These are phyloP conservation scores for Pichia sp. DNA, from an alignment of 1,139 yeast genomes.

Conservation along the genomic window DNA sequence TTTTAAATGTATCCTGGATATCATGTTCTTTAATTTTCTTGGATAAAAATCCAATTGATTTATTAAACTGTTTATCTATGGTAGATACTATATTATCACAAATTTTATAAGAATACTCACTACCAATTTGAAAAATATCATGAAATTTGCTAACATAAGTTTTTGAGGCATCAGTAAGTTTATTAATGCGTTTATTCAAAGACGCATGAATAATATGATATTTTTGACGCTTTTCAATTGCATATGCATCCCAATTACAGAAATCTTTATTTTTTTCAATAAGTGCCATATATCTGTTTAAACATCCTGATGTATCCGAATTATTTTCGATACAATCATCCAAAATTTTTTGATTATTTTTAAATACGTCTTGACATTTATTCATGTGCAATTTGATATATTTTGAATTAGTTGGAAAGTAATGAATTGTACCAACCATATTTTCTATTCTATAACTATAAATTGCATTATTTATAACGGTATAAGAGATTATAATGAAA, in stretches of 20 bases:
- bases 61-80: not conserved
- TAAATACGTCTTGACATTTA: conserved; percentile 2
- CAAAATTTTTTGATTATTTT: not conserved
- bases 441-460: conserved; percentile 2
- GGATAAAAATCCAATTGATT: not conserved
- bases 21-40: not conserved
- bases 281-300: not conserved
- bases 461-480: not conserved
- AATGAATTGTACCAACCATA: conserved; percentile 4
- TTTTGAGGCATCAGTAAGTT: not conserved
- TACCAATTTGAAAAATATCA: not conserved
- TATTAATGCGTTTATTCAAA: not conserved
- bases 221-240: not conserved
- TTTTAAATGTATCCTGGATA: not conserved
- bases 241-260: conserved; percentile 8
- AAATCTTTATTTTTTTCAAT: conserved; percentile 1
- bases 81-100: not conserved
- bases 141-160: not conserved
- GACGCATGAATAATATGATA: not conserved
- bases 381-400: conserved; percentile 2
- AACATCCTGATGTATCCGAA: not conserved
- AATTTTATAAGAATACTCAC: not conserved
- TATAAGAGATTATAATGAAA: not conserved
- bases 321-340: not conserved
- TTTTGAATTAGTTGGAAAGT: conserved; percentile 3